Percentiles rank a stretch among this genome's conserved stretches.
Evolutionary conservation across 371 early-diverging fungal species (phyloP).

Genomic region (Rhizopus sp.): DNA sequence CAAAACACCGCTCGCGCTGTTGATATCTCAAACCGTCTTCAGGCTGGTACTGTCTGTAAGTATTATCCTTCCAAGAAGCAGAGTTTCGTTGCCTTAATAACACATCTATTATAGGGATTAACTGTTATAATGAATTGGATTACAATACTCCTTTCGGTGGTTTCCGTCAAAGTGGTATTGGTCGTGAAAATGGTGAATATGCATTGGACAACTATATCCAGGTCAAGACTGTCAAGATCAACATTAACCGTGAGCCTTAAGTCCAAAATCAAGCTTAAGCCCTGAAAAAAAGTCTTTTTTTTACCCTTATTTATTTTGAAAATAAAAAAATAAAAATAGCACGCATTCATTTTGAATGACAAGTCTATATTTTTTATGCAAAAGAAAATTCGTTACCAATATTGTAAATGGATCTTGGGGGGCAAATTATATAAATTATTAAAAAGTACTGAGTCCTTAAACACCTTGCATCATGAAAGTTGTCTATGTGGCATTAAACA

Average conservation of each 20-base stretch:
- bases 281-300: background rate
- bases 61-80: conserved; percentile 6
- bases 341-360: too few species aligned
- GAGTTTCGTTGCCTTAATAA: background rate
- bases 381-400: too few species aligned
- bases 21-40: conserved; percentile 63
- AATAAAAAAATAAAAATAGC: too few species aligned
- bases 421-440: too few species aligned
- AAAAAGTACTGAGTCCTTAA: too few species aligned
- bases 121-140: conserved; percentile 43
- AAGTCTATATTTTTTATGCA: too few species aligned
- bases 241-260: conserved; percentile 31
- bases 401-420: too few species aligned
- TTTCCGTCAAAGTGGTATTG: conserved; percentile 82
- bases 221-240: conserved; percentile 47
- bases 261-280: too few species aligned
- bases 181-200: conserved; percentile 78
- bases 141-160: conserved; percentile 80
- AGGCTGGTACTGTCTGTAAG: conserved; percentile 68
- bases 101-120: conserved; percentile 29
- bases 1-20: conserved; percentile 69
- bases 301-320: background rate
- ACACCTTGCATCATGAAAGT: too few species aligned
- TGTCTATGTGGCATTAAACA: too few species aligned
- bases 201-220: conserved; percentile 71